A percentile compares a stretch with the other conserved stretches of the same genome.
Conservation (phyloP, 345 rosid species). For the Hibiscus trionum region DNA sequence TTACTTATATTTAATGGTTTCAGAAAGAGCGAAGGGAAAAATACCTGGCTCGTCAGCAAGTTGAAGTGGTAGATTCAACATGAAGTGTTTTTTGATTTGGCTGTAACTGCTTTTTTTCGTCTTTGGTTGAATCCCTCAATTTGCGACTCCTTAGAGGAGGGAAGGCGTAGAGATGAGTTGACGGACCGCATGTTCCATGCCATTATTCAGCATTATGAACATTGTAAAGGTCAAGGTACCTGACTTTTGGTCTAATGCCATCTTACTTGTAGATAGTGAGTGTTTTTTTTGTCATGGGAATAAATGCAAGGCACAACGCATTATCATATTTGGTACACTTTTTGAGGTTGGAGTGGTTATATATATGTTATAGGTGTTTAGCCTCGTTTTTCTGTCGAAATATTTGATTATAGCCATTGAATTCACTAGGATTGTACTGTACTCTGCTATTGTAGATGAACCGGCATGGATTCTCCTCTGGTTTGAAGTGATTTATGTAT, state of each 20-base stretch:
- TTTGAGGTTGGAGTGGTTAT: background rate
- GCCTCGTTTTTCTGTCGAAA: background rate
- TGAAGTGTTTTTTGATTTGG: constrained; percentile 11
- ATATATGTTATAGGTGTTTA: background rate
- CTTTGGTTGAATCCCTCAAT: constrained; percentile 3
- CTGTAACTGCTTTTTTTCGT: background rate
- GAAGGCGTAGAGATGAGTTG: background rate
- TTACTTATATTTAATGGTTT: background rate
- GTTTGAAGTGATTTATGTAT: constrained; percentile 2
- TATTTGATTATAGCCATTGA: background rate
- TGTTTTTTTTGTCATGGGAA: background rate
- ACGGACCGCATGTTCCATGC: constrained; percentile 1
- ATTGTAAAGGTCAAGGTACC: background rate
- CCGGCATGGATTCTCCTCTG: background rate
- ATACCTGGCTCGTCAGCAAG: constrained; percentile 83
- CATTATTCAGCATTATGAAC: constrained; percentile 9
- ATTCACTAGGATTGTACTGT: background rate
- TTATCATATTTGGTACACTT: background rate
- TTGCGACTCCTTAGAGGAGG: constrained; percentile 1
- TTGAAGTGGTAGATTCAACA: constrained; percentile 37
- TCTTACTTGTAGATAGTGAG: constrained; percentile 3
- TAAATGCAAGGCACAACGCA: constrained; percentile 5
- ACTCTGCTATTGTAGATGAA: background rate
- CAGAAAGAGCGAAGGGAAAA: constrained; percentile 97
- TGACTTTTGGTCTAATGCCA: background rate